Conservation (phyloP, 1,139 yeast genomes). For the Meyerozyma guilliermondii region DNA sequence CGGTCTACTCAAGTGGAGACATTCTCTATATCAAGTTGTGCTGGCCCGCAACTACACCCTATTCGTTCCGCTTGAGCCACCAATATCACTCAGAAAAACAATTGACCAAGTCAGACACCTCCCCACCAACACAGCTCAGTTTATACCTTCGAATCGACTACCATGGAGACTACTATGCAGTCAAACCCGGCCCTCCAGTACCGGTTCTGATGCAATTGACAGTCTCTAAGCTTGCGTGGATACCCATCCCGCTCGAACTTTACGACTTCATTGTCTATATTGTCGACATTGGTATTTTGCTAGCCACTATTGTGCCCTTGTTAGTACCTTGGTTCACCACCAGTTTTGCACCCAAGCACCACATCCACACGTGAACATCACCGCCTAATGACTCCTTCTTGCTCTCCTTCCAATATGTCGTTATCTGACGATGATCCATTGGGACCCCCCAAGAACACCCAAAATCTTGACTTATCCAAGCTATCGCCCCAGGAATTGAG, state of each 20-base stretch:
- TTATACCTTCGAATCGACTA: conserved; percentile 1
- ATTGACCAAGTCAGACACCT: not conserved
- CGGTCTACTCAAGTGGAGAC: conserved; percentile 25
- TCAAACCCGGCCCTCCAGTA: not conserved
- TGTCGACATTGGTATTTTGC: conserved; percentile 21
- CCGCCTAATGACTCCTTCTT: not conserved
- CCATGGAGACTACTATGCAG: not conserved
- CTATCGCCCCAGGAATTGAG: conserved; percentile 65
- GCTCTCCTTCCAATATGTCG: conserved; percentile 2
- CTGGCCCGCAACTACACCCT: conserved; percentile 42
- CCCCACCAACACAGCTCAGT: not conserved
- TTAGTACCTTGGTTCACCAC: conserved; percentile 1
- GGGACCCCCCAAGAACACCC: conserved; percentile 42
- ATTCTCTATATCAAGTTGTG: conserved; percentile 33
- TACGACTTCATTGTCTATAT: conserved; percentile 28
- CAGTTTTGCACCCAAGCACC: not conserved
- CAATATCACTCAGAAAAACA: conserved; percentile 8
- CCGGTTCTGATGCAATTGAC: not conserved
- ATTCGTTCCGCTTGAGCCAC: conserved; percentile 22
- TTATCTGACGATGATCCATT: conserved; percentile 41
- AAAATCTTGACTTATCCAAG: conserved; percentile 49
- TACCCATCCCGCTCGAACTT: conserved; percentile 40
- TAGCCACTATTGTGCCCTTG: conserved; percentile 10
- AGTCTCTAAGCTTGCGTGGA: conserved; percentile 25
- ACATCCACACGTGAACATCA: not conserved